Conservation (phyloP, 2,329 filamentous ascomycete species). For the Pseudopithomyces maydicus region DNA sequence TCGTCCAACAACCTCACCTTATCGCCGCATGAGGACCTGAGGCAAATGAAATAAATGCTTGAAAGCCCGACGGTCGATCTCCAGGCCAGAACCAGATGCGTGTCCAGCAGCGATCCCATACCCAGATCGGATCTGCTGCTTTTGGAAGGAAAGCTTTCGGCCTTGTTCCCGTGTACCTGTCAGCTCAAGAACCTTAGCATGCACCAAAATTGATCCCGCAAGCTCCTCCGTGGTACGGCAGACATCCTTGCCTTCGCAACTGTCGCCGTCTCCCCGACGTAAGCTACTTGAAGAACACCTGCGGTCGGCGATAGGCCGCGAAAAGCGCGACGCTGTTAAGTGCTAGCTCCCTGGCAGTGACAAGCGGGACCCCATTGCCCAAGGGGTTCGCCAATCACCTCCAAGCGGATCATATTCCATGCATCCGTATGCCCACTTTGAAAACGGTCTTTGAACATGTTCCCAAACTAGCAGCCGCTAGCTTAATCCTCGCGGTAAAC, state of each 20-base stretch:
- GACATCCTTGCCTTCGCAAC: background rate
- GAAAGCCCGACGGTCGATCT: background rate
- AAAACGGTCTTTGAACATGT: slow-evolving; percentile 17
- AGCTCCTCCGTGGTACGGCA: background rate
- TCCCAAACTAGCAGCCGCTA: slow-evolving; percentile 21
- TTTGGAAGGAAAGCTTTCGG: background rate
- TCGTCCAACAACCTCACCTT: background rate
- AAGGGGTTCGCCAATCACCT: slow-evolving; percentile 28
- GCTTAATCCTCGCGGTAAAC: slow-evolving; percentile 34
- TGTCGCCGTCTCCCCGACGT: slow-evolving; percentile 1
- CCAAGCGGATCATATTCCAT: slow-evolving; percentile 12
- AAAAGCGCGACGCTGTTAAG: slow-evolving; percentile 7
- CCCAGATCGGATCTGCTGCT: slow-evolving; percentile 4
- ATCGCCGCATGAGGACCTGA: background rate
- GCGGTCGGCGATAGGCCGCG: background rate
- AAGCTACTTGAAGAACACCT: background rate
- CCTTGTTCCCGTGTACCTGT: background rate
- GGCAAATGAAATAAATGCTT: background rate
- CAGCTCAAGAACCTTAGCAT: background rate
- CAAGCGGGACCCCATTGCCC: slow-evolving; percentile 9
- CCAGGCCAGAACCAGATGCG: background rate
- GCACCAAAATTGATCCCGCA: background rate
- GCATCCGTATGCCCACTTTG: slow-evolving; percentile 15
- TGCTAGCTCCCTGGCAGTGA: slow-evolving; percentile 2
- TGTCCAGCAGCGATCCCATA: background rate